phyloP scores from a whole-genome alignment of 2,329 filamentous ascomycete species.

The Penicillium sp. region DNA sequence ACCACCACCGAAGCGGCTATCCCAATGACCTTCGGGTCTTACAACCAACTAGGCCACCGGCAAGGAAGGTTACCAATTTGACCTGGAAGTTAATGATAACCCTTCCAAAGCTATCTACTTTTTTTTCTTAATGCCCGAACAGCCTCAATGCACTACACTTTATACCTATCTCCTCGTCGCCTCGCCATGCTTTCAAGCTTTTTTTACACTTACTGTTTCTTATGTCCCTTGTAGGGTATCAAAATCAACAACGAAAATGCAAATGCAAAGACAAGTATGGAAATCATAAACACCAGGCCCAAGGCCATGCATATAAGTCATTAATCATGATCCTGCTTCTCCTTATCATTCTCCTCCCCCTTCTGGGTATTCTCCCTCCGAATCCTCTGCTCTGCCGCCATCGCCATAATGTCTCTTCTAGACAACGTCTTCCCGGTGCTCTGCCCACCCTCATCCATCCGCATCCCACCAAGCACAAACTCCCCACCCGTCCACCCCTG shows the following conservation, averaged over 20 bases:
- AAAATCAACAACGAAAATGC: background rate
- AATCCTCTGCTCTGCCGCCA: constrained; percentile 69
- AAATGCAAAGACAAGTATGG: constrained; percentile 1
- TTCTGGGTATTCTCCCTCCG: constrained; percentile 52
- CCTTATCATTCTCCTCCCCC: constrained; percentile 28
- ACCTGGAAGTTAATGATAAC: too few relatives aligned
- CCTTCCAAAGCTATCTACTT: too few relatives aligned
- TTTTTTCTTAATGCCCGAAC: too few relatives aligned
- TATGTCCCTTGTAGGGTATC: constrained; percentile 42
- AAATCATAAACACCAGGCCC: background rate
- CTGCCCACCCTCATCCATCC: constrained; percentile 46
- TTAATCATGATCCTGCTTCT: constrained; percentile 30
- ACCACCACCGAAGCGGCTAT: too few relatives aligned
- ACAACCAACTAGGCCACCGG: too few relatives aligned
- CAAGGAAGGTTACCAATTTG: too few relatives aligned
- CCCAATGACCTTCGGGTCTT: too few relatives aligned
- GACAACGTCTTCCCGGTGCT: constrained; percentile 40
- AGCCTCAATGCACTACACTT: background rate
- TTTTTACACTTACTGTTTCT: constrained; percentile 30
- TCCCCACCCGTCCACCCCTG: constrained; percentile 79
- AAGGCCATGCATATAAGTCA: constrained; percentile 9
- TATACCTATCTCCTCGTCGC: background rate
- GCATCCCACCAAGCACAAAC: constrained; percentile 67
- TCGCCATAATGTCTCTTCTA: constrained; percentile 73
- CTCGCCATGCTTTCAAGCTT: constrained; percentile 39